Conservation (phyloP, 2,329 filamentous ascomycete species). For the Herpotrichia juniperi region DNA sequence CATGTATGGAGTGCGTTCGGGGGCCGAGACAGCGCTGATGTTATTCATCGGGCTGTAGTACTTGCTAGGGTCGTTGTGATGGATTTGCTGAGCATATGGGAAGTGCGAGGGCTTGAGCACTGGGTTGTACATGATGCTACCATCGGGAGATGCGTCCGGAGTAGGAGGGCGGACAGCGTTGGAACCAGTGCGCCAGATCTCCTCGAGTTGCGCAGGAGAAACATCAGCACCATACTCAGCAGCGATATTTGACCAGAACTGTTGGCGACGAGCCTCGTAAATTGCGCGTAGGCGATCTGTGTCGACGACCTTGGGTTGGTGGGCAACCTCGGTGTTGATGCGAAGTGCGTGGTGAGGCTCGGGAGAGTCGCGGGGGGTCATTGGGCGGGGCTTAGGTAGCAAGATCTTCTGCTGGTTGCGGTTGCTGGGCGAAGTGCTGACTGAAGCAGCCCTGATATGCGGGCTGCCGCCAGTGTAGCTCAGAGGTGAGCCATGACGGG, state of each 20-base stretch:
- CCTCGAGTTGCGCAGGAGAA: conserved; percentile 69
- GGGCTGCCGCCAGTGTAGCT: conserved; percentile 56
- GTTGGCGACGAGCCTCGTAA: conserved; percentile 71
- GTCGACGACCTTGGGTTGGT: conserved; percentile 61
- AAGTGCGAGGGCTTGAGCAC: conserved; percentile 41
- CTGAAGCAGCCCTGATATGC: conserved; percentile 32
- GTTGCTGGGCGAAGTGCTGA: conserved; percentile 62
- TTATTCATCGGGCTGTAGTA: conserved; percentile 41
- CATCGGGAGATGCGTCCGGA: conserved; percentile 46
- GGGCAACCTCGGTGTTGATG: conserved; percentile 51
- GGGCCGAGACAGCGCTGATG: conserved; percentile 38
- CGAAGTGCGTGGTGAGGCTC: conserved; percentile 49
- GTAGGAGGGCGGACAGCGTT: conserved; percentile 43
- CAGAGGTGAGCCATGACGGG: conserved; percentile 49
- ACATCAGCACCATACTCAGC: conserved; percentile 71
- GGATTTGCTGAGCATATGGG: conserved; percentile 36
- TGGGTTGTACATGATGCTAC: conserved; percentile 44
- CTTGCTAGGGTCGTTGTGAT: conserved; percentile 34
- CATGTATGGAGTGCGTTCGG: conserved; percentile 43
- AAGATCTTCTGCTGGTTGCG: conserved; percentile 58
- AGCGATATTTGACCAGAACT: conserved; percentile 76
- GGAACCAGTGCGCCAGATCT: conserved; percentile 63
- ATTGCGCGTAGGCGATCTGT: conserved; percentile 71
- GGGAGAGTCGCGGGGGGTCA: conserved; percentile 45
- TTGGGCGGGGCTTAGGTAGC: conserved; percentile 67